A percentile compares a stretch with the other conserved stretches of the same genome.
Conservation (phyloP, 2,329 filamentous ascomycete species). For the Geosmithia putterillii region DNA sequence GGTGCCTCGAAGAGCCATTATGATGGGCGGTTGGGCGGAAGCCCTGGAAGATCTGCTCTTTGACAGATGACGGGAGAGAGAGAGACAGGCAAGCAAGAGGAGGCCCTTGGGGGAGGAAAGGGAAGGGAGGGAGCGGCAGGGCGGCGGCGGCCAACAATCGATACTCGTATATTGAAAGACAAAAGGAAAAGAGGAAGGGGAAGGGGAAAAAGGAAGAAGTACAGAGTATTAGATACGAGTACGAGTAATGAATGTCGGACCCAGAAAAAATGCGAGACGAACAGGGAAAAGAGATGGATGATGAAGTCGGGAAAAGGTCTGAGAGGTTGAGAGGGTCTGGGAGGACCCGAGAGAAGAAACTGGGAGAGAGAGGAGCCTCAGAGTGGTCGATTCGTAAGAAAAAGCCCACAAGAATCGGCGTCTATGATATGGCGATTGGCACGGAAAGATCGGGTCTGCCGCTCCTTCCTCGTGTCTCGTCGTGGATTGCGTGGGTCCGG, state of each 20-base stretch:
- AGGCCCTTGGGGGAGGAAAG: conserved; percentile 1
- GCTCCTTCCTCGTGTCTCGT: too few relatives aligned
- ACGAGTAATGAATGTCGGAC: background rate
- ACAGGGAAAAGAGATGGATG: background rate
- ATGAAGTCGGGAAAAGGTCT: background rate
- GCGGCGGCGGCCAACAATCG: too few relatives aligned
- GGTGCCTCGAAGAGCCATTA: conserved; percentile 17
- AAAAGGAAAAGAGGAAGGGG: background rate
- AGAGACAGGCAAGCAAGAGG: conserved; percentile 7
- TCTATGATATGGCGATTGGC: background rate
- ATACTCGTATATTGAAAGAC: background rate
- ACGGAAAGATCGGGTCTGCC: background rate
- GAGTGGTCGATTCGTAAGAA: too few relatives aligned
- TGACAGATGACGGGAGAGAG: conserved; percentile 6
- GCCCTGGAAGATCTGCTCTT: background rate
- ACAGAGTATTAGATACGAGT: background rate
- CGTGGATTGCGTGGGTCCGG: too few relatives aligned
- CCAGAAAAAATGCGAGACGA: background rate
- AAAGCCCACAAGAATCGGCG: too few relatives aligned
- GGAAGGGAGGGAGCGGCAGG: background rate
- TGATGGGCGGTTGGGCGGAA: conserved; percentile 2
- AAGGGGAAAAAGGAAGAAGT: background rate
- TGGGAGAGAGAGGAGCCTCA: too few relatives aligned
- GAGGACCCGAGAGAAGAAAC: too few relatives aligned
- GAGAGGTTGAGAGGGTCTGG: too few relatives aligned